Conservation (phyloP, 2,329 filamentous ascomycete genomes). For the Alternaria rosae region DNA sequence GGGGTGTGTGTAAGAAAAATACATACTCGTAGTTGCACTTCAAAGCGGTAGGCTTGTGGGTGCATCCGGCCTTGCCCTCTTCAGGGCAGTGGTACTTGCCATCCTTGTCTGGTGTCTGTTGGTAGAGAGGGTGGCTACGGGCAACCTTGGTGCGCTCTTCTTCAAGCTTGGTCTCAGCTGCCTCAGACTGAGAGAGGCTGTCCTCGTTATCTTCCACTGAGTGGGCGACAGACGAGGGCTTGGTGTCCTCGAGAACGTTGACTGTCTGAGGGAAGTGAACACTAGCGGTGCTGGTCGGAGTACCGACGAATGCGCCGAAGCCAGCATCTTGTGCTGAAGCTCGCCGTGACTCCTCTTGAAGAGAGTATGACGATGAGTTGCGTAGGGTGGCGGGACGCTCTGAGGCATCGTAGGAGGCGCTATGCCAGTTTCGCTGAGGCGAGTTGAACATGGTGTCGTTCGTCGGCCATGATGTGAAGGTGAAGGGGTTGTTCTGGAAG, state of each 20-base stretch:
- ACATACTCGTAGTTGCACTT: slow-evolving; percentile 99
- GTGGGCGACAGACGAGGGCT: slow-evolving; percentile 30
- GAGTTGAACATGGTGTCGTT: slow-evolving; percentile 34
- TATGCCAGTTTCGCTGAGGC: slow-evolving; percentile 33
- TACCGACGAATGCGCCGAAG: slow-evolving; percentile 40
- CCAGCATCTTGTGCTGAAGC: slow-evolving; percentile 33
- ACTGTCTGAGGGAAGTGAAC: slow-evolving; percentile 30
- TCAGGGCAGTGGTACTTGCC: slow-evolving; percentile 95
- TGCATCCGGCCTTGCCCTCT: slow-evolving; percentile 76
- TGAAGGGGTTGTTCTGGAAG: slow-evolving; percentile 37
- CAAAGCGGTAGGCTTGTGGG: slow-evolving; percentile 91
- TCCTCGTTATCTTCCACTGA: slow-evolving; percentile 43
- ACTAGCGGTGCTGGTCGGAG: slow-evolving; percentile 42
- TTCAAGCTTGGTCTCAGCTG: slow-evolving; percentile 43
- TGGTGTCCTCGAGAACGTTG: slow-evolving; percentile 37
- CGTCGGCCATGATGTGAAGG: slow-evolving; percentile 34
- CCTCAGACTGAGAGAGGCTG: slow-evolving; percentile 34
- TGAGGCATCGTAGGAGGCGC: slow-evolving; percentile 26
- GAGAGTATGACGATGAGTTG: slow-evolving; percentile 39
- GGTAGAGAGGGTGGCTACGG: slow-evolving; percentile 71
- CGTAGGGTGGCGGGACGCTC: slow-evolving; percentile 31
- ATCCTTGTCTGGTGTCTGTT: slow-evolving; percentile 70
- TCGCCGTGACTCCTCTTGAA: slow-evolving; percentile 30
- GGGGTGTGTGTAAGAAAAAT: not conserved
- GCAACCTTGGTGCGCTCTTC: slow-evolving; percentile 51